Evolutionary conservation across 2,329 filamentous ascomycete genomes (phyloP), one percentile per base, ranked within the genome.

Genomic region (Aureobasidium sp.): DNA sequence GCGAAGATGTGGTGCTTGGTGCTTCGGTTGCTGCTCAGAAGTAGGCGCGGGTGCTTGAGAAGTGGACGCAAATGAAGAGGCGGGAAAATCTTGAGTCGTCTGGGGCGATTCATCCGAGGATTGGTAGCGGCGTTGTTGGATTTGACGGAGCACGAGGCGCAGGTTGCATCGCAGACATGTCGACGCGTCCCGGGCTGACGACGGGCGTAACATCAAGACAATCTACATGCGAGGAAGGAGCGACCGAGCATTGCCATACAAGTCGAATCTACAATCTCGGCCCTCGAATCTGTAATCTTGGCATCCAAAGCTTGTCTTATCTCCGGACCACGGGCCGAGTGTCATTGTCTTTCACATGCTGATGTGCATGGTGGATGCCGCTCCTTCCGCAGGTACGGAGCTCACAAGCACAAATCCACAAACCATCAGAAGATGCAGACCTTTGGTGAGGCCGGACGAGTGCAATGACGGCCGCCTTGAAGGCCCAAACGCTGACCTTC

Each of bases 101-200:
- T 19, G 38, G 13, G 50, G 60, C 60, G 40, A 43, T 7, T 42
- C 19, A 21, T 61, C 33, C 8, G 60, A 38, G 9, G 51, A 57
- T 13, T 57, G 46, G 46, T 57, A 31, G 8, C 51, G 53, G 35
- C 60, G 60, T 19, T 45, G 43, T 7, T 43, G 43, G 43, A 61
- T 37, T 7, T 53, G 53, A 17, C 38, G 54, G 23, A 63, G 45
- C 31, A 45, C 33, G 27, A 60, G 61, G 23, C 55, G 63, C 21
- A 62, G 40, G 21, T 60, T 47, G 50, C 63, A 64, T 64, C 63
- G 51, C 37, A 61, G 61, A 53, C 63, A 62, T 60, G 49, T 60
- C n/a, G 40, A 57, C 21, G 60, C 63, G 49, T 62, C 40, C 40
- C 47, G 42, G 10, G 47, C 38, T 46, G 58, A 51, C 46, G 43